Conservation (phyloP, 2,329 filamentous ascomycete genomes). For the Fusarium udum region DNA sequence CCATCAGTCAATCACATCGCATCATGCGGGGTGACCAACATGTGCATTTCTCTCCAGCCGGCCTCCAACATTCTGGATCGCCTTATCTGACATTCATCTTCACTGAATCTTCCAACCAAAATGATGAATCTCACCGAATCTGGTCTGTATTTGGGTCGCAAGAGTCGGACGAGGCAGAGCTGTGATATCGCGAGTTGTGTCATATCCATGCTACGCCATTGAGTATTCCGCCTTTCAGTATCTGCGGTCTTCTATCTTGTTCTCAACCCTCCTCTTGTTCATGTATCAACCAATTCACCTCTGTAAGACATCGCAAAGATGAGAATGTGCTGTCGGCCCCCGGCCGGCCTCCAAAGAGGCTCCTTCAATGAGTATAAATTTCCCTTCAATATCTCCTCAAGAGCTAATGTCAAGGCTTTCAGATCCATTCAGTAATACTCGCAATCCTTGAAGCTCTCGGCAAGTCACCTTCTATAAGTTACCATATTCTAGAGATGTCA, state of each 20-base stretch:
- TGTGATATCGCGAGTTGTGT: not conserved
- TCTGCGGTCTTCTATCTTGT: not conserved
- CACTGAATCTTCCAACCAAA: not conserved
- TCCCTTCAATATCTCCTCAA: not conserved
- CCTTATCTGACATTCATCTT: not conserved
- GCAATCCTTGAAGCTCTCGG: too few species aligned
- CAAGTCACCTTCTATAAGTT: too few species aligned
- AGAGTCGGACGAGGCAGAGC: constrained; percentile 23
- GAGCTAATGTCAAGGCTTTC: not conserved
- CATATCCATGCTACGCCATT: not conserved
- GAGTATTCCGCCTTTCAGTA: not conserved
- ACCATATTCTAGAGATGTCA: constrained; percentile 17
- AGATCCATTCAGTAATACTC: not conserved
- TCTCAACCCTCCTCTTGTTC: not conserved
- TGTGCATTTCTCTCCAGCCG: not conserved
- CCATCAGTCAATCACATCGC: constrained; percentile 31
- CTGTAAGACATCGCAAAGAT: not conserved
- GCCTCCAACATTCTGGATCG: constrained; percentile 4
- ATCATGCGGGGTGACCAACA: constrained; percentile 27
- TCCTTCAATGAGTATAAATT: not conserved
- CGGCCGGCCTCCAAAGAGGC: constrained; percentile 11
- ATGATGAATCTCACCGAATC: not conserved
- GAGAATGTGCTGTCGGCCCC: not conserved
- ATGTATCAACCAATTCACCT: not conserved
- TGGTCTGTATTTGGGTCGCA: constrained; percentile 16